A percentile compares a stretch with the other conserved stretches of the same genome.
Evolutionary conservation across 2,329 filamentous ascomycete genomes (phyloP).

Genomic region (Verticillium nonalfalfae): DNA sequence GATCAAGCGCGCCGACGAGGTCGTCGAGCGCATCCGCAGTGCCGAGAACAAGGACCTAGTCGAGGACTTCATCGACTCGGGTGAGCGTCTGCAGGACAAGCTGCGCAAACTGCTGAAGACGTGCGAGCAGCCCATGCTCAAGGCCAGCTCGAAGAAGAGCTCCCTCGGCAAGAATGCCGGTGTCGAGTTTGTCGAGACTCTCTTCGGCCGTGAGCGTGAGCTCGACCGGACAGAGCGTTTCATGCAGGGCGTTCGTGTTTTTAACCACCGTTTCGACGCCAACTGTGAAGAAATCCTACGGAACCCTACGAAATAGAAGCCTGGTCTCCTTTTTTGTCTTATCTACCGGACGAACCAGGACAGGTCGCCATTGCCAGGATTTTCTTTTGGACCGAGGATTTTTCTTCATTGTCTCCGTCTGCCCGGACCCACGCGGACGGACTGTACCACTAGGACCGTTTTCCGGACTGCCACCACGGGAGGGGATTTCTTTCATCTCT

Average conservation of each 20-base stretch:
- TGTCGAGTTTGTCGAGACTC: constrained; percentile 90
- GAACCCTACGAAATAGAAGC: constrained; percentile 45
- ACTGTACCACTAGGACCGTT: constrained; percentile 12
- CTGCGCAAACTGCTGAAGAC: constrained; percentile 82
- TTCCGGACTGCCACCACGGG: constrained; percentile 7
- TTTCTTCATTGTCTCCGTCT: not conserved
- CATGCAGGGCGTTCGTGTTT: constrained; percentile 82
- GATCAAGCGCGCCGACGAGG: constrained; percentile 83
- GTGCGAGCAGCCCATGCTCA: constrained; percentile 94
- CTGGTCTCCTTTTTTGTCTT: constrained; percentile 1
- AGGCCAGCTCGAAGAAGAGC: constrained; percentile 67
- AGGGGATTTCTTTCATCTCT: constrained; percentile 8
- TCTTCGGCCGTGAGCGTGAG: constrained; percentile 89
- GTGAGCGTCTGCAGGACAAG: constrained; percentile 78
- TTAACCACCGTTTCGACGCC: constrained; percentile 90
- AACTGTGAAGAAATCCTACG: constrained; percentile 88
- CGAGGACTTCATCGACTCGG: constrained; percentile 84
- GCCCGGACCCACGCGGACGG: constrained; percentile 2
- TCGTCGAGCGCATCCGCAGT: constrained; percentile 63
- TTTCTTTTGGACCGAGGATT: not conserved
- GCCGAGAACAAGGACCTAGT: constrained; percentile 73
- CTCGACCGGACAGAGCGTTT: constrained; percentile 85
- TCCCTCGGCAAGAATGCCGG: constrained; percentile 86
- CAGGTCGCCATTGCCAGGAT: not conserved
- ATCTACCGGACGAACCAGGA: not conserved